Percentiles rank a stretch among this genome's conserved stretches.
phyloP scores from a whole-genome alignment of 306 rosid genomes.

The Ziziphus jujuba region DNA sequence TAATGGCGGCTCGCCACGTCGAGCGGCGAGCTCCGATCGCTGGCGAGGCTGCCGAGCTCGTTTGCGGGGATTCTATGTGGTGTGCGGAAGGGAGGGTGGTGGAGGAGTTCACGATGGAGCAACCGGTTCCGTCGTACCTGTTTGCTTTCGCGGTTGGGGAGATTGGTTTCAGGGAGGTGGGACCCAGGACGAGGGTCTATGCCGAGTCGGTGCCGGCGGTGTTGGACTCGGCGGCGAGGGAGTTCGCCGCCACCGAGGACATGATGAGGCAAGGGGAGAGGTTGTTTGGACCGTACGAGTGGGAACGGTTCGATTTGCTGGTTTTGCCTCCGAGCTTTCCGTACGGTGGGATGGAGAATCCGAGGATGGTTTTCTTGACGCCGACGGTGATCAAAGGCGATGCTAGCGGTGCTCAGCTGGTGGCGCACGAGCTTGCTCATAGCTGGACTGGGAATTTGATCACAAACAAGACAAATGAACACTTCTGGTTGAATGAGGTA shows the following conservation, averaged over 20 bases:
- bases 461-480: constrained; percentile 87
- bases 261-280: constrained; percentile 82
- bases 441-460: constrained; percentile 98
- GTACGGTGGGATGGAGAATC: constrained; percentile 95
- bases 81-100: constrained; percentile 58
- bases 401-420: constrained; percentile 80
- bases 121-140: constrained; percentile 82
- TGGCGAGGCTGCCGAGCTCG: constrained; percentile 42
- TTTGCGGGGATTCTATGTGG: constrained; percentile 50
- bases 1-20: constrained; percentile 70
- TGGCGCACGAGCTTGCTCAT: constrained; percentile 94
- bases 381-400: constrained; percentile 94
- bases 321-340: constrained; percentile 96
- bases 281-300: constrained; percentile 68
- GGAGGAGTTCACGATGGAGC: constrained; percentile 92
- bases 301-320: constrained; percentile 89
- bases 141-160: constrained; percentile 89
- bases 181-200: constrained; percentile 85
- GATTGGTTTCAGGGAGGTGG: constrained; percentile 72
- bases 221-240: constrained; percentile 69
- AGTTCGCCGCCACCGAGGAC: constrained; percentile 80
- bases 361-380: constrained; percentile 88
- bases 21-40: constrained; percentile 41
- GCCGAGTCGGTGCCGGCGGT: constrained; percentile 55
- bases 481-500: constrained; percentile 98